Percentiles rank a stretch among this genome's conserved stretches.
phyloP scores from a whole-genome alignment of 2,329 filamentous ascomycete species.

The Leptoxyphium fumago region DNA sequence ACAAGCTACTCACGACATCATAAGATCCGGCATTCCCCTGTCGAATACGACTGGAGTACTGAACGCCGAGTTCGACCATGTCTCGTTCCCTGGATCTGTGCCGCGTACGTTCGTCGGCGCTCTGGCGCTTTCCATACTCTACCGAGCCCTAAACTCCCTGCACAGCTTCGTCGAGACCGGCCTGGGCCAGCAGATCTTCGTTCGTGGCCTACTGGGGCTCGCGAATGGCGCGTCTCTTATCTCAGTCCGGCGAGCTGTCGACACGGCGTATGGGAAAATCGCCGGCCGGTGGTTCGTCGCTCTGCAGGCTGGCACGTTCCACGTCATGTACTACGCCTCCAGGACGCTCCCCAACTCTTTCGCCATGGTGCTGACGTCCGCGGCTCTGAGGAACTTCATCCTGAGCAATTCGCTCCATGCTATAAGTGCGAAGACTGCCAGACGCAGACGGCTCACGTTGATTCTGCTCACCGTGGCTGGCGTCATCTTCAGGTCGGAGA shows the following conservation, averaged over 20 bases:
- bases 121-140: conserved; percentile 57
- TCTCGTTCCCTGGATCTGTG: conserved; percentile 78
- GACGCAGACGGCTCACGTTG: conserved; percentile 49
- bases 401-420: conserved; percentile 28
- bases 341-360: conserved; percentile 93
- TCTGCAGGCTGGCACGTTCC: conserved; percentile 75
- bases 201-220: conserved; percentile 62
- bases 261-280: conserved; percentile 50
- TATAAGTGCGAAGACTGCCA: conserved; percentile 21
- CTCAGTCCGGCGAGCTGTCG: conserved; percentile 49
- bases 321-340: conserved; percentile 83
- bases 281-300: conserved; percentile 66
- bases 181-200: conserved; percentile 45
- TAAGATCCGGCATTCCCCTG: conserved; percentile 59
- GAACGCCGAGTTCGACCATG: conserved; percentile 65
- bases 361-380: conserved; percentile 66
- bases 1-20: conserved; percentile 81
- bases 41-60: conserved; percentile 14
- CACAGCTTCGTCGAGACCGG: conserved; percentile 41
- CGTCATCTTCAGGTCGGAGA: conserved; percentile 76
- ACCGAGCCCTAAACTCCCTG: conserved; percentile 40
- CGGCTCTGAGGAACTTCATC: conserved; percentile 43
- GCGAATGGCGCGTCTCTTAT: conserved; percentile 58
- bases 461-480: conserved; percentile 66
- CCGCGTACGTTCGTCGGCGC: conserved; percentile 82